Conservation (phyloP, 495 filamentous ascomycete genomes). For the Neurospora sp. region DNA sequence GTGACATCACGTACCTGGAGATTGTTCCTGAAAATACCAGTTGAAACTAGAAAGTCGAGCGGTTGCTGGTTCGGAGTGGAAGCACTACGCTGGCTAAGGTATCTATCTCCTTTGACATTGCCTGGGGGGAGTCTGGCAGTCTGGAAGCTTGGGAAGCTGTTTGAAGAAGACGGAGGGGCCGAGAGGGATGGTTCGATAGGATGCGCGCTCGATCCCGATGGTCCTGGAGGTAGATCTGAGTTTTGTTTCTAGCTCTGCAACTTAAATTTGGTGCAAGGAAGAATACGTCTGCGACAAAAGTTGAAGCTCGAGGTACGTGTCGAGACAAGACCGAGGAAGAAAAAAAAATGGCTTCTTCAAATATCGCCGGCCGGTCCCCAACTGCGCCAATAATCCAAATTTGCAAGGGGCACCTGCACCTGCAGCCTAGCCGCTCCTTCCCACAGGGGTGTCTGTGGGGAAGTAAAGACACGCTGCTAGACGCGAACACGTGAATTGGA, state of each 20-base stretch:
- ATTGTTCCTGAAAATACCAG: neutral
- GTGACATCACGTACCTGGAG: neutral
- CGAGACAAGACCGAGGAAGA: neutral
- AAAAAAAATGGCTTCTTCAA: neutral
- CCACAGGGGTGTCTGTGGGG: constrained; percentile 20
- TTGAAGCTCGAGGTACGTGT: neutral
- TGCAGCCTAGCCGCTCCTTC: neutral
- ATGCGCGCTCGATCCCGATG: neutral
- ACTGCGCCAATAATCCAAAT: neutral
- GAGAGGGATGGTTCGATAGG: neutral
- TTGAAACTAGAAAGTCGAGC: neutral
- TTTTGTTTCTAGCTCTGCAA: neutral
- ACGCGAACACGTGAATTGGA: constrained; percentile 20
- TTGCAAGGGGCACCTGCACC: neutral
- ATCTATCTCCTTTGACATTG: neutral
- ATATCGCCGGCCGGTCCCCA: neutral
- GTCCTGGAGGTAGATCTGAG: neutral
- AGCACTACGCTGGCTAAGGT: neutral
- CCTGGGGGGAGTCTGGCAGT: neutral
- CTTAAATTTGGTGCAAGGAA: neutral
- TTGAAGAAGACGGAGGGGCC: neutral
- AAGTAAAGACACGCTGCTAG: constrained; percentile 18
- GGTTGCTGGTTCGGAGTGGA: neutral
- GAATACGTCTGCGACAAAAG: neutral
- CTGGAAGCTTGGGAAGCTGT: neutral